These are phyloP conservation scores for Cydonia oblonga DNA, from an alignment of 331 rosid species.

Conservation along the genomic window DNA sequence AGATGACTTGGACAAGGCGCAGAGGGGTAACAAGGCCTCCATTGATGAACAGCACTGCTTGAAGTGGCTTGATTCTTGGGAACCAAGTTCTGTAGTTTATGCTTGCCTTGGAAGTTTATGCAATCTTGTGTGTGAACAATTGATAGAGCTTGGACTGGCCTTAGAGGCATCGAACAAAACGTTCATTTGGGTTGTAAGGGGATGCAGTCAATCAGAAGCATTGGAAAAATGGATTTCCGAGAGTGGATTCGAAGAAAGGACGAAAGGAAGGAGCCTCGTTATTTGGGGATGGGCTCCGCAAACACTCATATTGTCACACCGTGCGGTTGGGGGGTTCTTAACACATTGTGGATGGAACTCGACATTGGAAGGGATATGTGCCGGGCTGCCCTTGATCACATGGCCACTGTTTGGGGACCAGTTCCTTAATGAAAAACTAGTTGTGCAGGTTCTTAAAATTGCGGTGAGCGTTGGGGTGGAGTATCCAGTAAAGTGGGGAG, in stretches of 20 bases:
- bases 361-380: slow-evolving; percentile 12
- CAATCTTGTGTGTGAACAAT: slow-evolving; percentile 30
- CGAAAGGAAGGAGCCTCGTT: slow-evolving; percentile 3
- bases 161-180: slow-evolving; percentile 46
- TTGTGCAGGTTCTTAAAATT: slow-evolving; percentile 2
- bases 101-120: slow-evolving; percentile 56
- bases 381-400: slow-evolving; percentile 18
- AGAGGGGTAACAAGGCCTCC: slow-evolving; percentile 37
- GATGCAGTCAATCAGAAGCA: slow-evolving; percentile 19
- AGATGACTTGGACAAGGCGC: slow-evolving; percentile 19
- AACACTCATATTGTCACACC: slow-evolving; percentile 13
- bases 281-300: slow-evolving; percentile 28
- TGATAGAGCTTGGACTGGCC: slow-evolving; percentile 46
- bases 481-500: slow-evolving; percentile 9
- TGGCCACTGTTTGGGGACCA: slow-evolving; percentile 29
- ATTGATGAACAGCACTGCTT: slow-evolving; percentile 17
- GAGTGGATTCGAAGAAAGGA: slow-evolving; percentile 12
- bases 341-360: slow-evolving; percentile 32
- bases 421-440: slow-evolving; percentile 19
- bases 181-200: slow-evolving; percentile 60
- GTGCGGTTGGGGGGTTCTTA: slow-evolving; percentile 18
- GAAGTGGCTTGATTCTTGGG: slow-evolving; percentile 48
- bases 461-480: slow-evolving; percentile 19
- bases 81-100: slow-evolving; percentile 29
- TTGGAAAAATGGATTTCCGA: slow-evolving; percentile 33